Evolutionary conservation across 2,329 filamentous ascomycete genomes (phyloP), one percentile per base, ranked within the genome.

Genomic region (Colletotrichum horii): DNA sequence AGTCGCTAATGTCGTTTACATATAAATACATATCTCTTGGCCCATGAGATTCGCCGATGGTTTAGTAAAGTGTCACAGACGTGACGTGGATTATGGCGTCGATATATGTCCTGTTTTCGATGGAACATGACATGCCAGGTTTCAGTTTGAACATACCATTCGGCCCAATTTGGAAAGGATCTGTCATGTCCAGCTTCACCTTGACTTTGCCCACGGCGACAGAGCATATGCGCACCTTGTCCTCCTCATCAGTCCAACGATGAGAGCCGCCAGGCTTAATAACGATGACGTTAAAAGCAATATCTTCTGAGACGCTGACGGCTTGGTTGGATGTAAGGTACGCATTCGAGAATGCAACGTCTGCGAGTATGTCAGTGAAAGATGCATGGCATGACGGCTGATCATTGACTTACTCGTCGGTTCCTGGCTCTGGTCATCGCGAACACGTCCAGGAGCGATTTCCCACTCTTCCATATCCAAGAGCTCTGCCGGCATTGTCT

Each of bases 381-480:
- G 2, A 15, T n/a, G 15, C 8, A 12, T 11, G 16, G 11, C 14
- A n/a, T 16, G 24, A 8, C 4, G 15, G 14, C 6, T 14, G 2
- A 8, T 8, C 9, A 6, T 14, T 8, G 9, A 82, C 86, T 77
- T 80, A 88, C 87, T 87, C 32, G 84, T 81, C 2, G 79, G 78
- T 1, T 48, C 55, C 9, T 62, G 61, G 12, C 80, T 77, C 2
- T 75, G 71, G 6, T 80, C 76, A 38, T 84, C 81, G 11, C 78
- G 79, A 34, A 87, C 79, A 26, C 84, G 83, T 19, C 87, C 87
- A 2, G 87, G 87, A 0, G 87, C 86, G 61, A 87, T 76, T 78
- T 88, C 87, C 86, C 86, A 88, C 4, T 82, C 81, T 76, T 88
- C 86, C 81, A 87, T 85, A 66, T 86, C 80, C 8, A 84, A 64